Conservation (phyloP, 1,284 basidiomycete species). For the Puccinia polysora region DNA sequence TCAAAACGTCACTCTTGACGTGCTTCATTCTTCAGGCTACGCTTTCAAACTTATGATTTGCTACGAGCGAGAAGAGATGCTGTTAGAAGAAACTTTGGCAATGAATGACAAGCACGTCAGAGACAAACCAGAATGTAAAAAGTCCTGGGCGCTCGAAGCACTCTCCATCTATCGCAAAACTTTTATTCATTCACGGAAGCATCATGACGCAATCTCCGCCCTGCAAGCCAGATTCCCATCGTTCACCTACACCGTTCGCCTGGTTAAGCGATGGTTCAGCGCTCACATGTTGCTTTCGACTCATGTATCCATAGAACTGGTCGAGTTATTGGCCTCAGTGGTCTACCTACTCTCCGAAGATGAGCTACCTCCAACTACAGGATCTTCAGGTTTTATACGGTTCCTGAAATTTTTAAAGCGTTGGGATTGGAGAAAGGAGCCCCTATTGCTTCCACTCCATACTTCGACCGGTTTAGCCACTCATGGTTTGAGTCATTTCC, state of each 20-base stretch:
- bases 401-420: constrained; percentile 67
- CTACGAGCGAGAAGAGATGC: constrained; percentile 76
- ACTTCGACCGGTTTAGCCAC: constrained; percentile 50
- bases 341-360: constrained; percentile 55
- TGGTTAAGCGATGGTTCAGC: constrained; percentile 88
- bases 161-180: constrained; percentile 64
- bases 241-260: constrained; percentile 74
- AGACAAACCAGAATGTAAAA: constrained; percentile 46
- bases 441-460: constrained; percentile 58
- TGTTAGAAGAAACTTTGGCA: constrained; percentile 66
- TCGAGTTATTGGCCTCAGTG: constrained; percentile 75
- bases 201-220: constrained; percentile 76
- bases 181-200: constrained; percentile 73
- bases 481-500: constrained; percentile 53
- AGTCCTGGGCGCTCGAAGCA: constrained; percentile 60
- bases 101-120: constrained; percentile 53
- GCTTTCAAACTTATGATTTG: constrained; percentile 78
- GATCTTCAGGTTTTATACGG: constrained; percentile 67
- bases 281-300: constrained; percentile 74
- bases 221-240: constrained; percentile 74
- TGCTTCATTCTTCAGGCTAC: constrained; percentile 76
- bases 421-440: constrained; percentile 69
- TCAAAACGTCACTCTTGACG: constrained; percentile 70
- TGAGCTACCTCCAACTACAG: constrained; percentile 55
- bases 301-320: constrained; percentile 69